These are phyloP conservation scores for Coemansia sp. DNA, from an alignment of 371 early-diverging fungal genomes.

Conservation along the genomic window DNA sequence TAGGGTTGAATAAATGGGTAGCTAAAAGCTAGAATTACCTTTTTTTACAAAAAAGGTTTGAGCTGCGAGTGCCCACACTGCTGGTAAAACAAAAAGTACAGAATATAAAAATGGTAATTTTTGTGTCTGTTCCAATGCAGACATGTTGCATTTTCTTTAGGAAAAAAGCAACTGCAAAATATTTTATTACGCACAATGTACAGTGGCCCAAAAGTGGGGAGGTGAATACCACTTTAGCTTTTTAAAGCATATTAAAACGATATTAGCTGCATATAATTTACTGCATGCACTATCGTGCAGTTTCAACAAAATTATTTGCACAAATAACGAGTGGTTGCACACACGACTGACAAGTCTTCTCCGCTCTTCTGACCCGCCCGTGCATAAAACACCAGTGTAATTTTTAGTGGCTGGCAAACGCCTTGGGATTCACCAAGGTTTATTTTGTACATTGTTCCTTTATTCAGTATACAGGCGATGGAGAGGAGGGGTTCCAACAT, in stretches of 20 bases:
- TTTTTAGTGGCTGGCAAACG: conserved; percentile 18
- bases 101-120: background rate
- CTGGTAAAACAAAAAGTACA: background rate
- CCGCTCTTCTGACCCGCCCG: conserved; percentile 19
- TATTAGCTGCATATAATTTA: background rate
- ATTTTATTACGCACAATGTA: background rate
- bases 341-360: conserved; percentile 11
- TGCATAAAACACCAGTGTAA: conserved; percentile 10
- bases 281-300: background rate
- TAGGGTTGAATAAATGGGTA: too few species aligned
- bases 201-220: background rate
- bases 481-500: background rate
- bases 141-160: too few species aligned
- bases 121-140: too few species aligned
- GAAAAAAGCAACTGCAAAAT: background rate
- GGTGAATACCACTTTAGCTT: background rate
- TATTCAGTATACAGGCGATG: background rate
- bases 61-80: background rate
- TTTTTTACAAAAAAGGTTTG: background rate
- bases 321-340: background rate
- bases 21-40: too few species aligned
- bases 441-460: background rate
- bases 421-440: background rate
- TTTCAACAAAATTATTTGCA: background rate
- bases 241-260: background rate